Conservation (phyloP, 345 rosid genomes). For the Clarkia xantiana region DNA sequence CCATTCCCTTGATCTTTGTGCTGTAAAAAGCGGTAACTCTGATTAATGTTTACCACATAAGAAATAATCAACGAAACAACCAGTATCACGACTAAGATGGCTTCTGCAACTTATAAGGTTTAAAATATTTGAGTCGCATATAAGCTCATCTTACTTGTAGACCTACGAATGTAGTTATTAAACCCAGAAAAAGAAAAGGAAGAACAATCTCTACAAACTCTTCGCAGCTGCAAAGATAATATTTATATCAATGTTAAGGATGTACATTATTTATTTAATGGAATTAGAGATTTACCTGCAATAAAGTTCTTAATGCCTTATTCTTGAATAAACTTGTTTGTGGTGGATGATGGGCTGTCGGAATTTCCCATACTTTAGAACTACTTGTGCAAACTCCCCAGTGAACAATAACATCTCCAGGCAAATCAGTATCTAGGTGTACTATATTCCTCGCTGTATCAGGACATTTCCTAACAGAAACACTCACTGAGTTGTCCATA, state of each 20-base stretch:
- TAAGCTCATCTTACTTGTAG: too few relatives aligned
- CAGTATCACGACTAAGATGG: too few relatives aligned
- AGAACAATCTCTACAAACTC: too few relatives aligned
- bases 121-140: too few relatives aligned
- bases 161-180: too few relatives aligned
- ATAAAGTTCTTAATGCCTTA: conserved; percentile 69
- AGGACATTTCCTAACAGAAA: conserved; percentile 51
- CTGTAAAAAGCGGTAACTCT: conserved; percentile 31
- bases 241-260: not conserved
- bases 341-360: conserved; percentile 63
- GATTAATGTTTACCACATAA: not conserved
- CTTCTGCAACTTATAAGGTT: too few relatives aligned
- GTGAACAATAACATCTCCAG: conserved; percentile 76
- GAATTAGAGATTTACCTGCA: conserved; percentile 36
- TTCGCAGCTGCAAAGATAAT: not conserved
- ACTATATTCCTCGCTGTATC: conserved; percentile 49
- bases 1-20: conserved; percentile 41
- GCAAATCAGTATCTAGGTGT: conserved; percentile 61
- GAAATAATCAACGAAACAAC: too few relatives aligned
- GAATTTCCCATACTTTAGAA: conserved; percentile 67
- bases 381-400: conserved; percentile 94
- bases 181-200: too few relatives aligned
- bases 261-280: not conserved
- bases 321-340: conserved; percentile 57
- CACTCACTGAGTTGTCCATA: conserved; percentile 34